Conservation (phyloP, 805 yeast species). For the Metschnikowia proteae region DNA sequence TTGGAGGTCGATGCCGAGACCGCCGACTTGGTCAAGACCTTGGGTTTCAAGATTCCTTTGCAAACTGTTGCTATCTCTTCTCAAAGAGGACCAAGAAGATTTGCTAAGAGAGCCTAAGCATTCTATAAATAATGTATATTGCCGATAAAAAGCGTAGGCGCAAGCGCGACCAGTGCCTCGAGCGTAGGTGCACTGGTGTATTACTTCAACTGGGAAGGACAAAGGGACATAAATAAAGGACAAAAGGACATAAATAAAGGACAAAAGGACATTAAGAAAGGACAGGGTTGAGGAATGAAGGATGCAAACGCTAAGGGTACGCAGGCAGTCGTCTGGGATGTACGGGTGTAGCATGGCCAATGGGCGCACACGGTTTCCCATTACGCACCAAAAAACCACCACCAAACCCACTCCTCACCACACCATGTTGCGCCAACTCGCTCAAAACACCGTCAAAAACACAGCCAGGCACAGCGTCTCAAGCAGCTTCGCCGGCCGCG, state of each 20-base stretch:
- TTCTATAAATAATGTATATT: constrained; percentile 20
- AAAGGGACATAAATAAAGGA: too few relatives aligned
- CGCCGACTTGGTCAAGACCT: constrained; percentile 87
- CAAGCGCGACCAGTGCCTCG: not conserved
- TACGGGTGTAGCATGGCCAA: constrained; percentile 16
- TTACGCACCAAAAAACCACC: constrained; percentile 14
- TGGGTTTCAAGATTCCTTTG: constrained; percentile 85
- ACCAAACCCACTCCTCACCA: not conserved
- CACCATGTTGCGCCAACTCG: constrained; percentile 22
- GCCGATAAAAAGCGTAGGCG: constrained; percentile 11
- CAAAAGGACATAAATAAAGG: too few relatives aligned
- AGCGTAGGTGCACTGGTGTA: not conserved
- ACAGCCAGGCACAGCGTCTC: not conserved
- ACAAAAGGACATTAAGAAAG: too few relatives aligned
- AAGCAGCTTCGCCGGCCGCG: not conserved
- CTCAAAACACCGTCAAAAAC: constrained; percentile 11
- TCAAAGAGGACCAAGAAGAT: constrained; percentile 87
- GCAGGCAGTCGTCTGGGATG: constrained; percentile 4
- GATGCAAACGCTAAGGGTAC: too few relatives aligned
- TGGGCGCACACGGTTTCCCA: constrained; percentile 14
- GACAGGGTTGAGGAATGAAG: too few relatives aligned
- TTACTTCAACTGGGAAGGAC: too few relatives aligned
- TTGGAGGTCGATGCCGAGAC: constrained; percentile 97
- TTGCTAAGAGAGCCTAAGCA: constrained; percentile 79
- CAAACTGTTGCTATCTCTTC: constrained; percentile 83